phyloP scores from a whole-genome alignment of 2,329 filamentous ascomycete genomes.

The Fusarium floridanum region DNA sequence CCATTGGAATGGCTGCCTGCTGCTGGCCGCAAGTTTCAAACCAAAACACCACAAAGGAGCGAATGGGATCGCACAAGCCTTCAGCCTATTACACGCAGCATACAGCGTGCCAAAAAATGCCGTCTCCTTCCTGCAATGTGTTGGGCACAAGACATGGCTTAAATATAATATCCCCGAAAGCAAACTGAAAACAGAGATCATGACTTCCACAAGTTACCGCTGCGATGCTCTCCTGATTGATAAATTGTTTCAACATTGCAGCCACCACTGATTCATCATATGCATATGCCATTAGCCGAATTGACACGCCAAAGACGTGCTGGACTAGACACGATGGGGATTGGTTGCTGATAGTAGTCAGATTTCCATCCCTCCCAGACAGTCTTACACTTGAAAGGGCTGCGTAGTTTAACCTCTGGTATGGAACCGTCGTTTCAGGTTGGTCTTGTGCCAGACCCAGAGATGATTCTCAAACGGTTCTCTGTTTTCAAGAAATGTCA shows the following conservation, averaged over 20 bases:
- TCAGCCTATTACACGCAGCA: neutral
- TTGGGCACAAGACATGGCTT: neutral
- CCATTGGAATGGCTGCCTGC: neutral
- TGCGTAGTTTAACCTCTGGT: neutral
- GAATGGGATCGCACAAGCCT: neutral
- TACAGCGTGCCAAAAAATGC: neutral
- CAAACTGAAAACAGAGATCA: neutral
- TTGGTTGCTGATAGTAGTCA: neutral
- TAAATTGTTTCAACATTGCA: neutral
- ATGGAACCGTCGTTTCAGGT: slow-evolving; percentile 2
- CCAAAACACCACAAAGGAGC: neutral
- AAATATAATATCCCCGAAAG: neutral
- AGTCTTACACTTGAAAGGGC: neutral
- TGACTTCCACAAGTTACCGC: neutral
- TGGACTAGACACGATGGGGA: neutral
- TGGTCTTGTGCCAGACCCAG: neutral
- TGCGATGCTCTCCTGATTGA: neutral
- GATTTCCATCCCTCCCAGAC: neutral
- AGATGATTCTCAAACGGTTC: neutral
- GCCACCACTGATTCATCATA: slow-evolving; percentile 1
- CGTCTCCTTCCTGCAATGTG: neutral
- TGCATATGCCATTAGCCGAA: neutral
- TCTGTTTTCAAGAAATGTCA: neutral
- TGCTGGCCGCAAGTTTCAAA: slow-evolving; percentile 1
- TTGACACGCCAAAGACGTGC: neutral